Conservation (phyloP, 768 basidiomycete species). For the Auricularia cornea region DNA sequence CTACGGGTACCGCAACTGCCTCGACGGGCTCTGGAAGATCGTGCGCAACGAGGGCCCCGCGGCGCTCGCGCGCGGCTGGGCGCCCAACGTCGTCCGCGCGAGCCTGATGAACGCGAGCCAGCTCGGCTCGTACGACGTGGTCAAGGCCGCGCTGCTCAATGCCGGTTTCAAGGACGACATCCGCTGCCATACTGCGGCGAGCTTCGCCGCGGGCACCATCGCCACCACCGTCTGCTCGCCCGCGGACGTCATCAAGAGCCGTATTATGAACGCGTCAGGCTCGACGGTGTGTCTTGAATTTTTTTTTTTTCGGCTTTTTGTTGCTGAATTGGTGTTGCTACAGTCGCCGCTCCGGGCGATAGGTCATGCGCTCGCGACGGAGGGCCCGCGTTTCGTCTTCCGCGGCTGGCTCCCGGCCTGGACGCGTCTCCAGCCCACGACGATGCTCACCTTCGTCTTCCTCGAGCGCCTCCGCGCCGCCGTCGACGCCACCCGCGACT, state of each 20-base stretch:
- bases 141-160: conserved; percentile 75
- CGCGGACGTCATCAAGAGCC: conserved; percentile 81
- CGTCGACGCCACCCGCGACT: background rate
- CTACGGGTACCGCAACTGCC: conserved; percentile 83
- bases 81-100: conserved; percentile 80
- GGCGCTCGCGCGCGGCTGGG: conserved; percentile 67
- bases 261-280: conserved; percentile 85
- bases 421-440: conserved; percentile 78
- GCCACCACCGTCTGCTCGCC: conserved; percentile 87
- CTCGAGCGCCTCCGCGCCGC: conserved; percentile 36
- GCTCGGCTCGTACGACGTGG: conserved; percentile 88
- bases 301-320: background rate
- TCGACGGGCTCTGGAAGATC: conserved; percentile 86
- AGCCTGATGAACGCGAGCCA: conserved; percentile 89
- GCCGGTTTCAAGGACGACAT: conserved; percentile 76
- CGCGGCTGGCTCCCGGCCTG: conserved; percentile 88
- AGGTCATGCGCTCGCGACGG: conserved; percentile 53
- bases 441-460: conserved; percentile 80
- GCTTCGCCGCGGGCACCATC: conserved; percentile 85
- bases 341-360: conserved; percentile 70
- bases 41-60: conserved; percentile 76
- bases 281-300: conserved; percentile 44
- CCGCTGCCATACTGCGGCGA: conserved; percentile 72
- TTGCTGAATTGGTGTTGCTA: background rate
- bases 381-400: conserved; percentile 87